Base-by-base conservation (phyloP, 805 yeast species). In the Myxozyma udenii region DNA sequence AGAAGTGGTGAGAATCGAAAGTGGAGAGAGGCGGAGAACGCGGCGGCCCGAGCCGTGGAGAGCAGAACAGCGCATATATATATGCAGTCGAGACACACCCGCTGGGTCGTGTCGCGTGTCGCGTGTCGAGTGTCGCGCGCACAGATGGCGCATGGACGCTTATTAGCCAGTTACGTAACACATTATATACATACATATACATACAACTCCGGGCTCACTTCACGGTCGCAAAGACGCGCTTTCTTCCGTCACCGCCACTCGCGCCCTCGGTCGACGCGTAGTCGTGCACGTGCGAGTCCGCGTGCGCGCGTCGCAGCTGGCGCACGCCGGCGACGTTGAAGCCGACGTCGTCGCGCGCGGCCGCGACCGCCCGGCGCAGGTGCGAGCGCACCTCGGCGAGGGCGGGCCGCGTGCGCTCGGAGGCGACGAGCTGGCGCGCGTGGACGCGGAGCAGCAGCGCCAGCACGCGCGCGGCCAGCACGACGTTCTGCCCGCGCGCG, bases 251-350 rank as follows among this genome's bases (percentile, higher is more conserved):
- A 14, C 14, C 33, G 12, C 14, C 33, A 9, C 14, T 14, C 14
- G 9, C 14, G 12, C 33, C 14, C 25, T 72, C 73, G 44, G 80
- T 86, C 62, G 87, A 96, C 42, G 79, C 76, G 63, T 81, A 89
- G 64, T 84, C 88, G 30, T 78, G 74, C 60, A 77, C 81, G 65
- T 91, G 98, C 39, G 74, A 76, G 64, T 83, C 68, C 53, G 80
- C 79, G 96, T 96, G 90, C 67, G 85, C 88, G 40, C 76, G 79
- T 64, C 81, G 83, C 53, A 86, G 68, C 61, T 80, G 85, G 61
- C 78, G 79, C 66, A 93, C 73, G 3, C 96, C 97, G 55, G 86
- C 90, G 18, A 87, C 74, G 64, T 93, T 93, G 72, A 78, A 83
- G 7, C 97, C 98, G 41, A 93, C 74, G 53, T 79, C 83, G 41